These are phyloP conservation scores for Picea sitchensis DNA, from an alignment of 75 land plant species.

Conservation along the genomic window DNA sequence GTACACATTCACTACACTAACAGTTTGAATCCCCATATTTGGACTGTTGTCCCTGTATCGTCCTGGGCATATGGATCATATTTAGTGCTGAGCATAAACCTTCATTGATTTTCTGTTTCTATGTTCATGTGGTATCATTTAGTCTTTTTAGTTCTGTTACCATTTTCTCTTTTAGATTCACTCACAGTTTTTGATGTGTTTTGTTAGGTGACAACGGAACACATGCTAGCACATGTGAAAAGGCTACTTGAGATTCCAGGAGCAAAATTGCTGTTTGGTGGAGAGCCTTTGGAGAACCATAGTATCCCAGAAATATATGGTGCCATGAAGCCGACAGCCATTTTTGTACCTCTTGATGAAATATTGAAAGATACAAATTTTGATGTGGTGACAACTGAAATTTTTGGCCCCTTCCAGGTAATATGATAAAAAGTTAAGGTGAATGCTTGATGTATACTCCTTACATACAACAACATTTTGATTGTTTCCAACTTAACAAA, in stretches of 20 bases:
- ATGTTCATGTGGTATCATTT: background rate
- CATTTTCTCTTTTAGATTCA: background rate
- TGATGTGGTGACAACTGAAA: conserved; percentile 85
- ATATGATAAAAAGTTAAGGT: background rate
- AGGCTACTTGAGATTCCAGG: conserved; percentile 78
- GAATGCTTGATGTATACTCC: background rate
- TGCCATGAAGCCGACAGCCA: conserved; percentile 93
- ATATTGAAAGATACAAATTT: conserved; percentile 66
- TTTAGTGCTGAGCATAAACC: too few relatives aligned
- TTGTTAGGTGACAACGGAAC: conserved; percentile 85
- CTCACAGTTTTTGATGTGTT: conserved; percentile 4
- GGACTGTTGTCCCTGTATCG: too few relatives aligned
- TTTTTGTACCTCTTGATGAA: conserved; percentile 84
- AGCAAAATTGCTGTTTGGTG: conserved; percentile 86
- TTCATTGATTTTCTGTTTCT: too few relatives aligned
- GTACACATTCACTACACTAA: too few relatives aligned
- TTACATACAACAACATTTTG: background rate
- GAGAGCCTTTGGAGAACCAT: conserved; percentile 76
- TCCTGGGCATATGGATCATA: too few relatives aligned
- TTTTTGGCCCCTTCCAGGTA: conserved; percentile 99
- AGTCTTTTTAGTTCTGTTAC: background rate
- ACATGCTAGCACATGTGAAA: conserved; percentile 76
- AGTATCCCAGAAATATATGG: conserved; percentile 88
- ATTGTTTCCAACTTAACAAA: background rate
- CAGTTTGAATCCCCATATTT: too few relatives aligned